A percentile compares a stretch with the other conserved stretches of the same genome.
Conservation (phyloP, 768 basidiomycete genomes). For the Gloeopeniophorella convolvens region DNA sequence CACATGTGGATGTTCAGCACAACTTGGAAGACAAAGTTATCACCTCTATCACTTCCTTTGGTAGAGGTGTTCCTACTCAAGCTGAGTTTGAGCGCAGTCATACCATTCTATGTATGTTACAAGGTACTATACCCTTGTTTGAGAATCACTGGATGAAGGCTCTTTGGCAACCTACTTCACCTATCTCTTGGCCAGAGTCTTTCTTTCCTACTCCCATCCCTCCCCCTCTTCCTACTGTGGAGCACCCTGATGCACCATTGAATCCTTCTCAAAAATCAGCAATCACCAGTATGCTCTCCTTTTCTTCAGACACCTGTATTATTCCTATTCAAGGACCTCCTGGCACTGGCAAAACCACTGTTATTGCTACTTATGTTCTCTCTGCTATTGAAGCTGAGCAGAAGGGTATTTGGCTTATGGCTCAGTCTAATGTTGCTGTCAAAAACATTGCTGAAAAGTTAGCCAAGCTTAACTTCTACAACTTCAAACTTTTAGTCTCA, state of each 20-base stretch:
- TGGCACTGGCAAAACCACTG: constrained; percentile 28
- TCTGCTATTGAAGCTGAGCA: constrained; percentile 25
- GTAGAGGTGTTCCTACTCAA: constrained; percentile 48
- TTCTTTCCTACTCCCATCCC: constrained; percentile 23
- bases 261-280: constrained; percentile 37
- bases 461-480: constrained; percentile 39
- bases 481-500: constrained; percentile 70
- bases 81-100: constrained; percentile 43
- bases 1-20: constrained; percentile 23
- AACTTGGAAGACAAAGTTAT: constrained; percentile 29
- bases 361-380: constrained; percentile 29
- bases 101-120: constrained; percentile 31
- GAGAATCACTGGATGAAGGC: constrained; percentile 34
- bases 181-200: constrained; percentile 33
- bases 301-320: constrained; percentile 31
- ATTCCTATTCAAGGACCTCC: constrained; percentile 30
- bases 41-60: constrained; percentile 40
- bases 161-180: constrained; percentile 29
- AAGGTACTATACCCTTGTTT: constrained; percentile 27
- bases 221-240: constrained; percentile 19
- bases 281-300: constrained; percentile 33
- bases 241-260: constrained; percentile 26
- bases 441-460: constrained; percentile 87
- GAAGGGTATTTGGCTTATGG: constrained; percentile 68
- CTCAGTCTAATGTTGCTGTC: constrained; percentile 83